Evolutionary conservation across 2,329 filamentous ascomycete genomes (phyloP), one percentile per base, ranked within the genome.

Genomic region (Ceratocystis lukuohia): DNA sequence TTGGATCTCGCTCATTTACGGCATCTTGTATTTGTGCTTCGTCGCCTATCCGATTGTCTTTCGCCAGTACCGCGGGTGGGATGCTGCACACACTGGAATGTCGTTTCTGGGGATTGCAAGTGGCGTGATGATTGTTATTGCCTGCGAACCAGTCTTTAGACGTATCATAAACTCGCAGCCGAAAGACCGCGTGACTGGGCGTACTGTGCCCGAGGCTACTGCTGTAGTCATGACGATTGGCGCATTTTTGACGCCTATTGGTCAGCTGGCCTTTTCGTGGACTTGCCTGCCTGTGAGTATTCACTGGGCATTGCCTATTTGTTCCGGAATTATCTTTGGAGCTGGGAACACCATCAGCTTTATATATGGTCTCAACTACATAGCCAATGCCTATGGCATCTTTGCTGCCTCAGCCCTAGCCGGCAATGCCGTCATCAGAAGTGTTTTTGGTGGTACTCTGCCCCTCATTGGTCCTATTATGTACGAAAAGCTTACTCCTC

Each of bases 1-100:
- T 17, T 84, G 88, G 86, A 88, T 92, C 73, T 93, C 88, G 0
- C 78, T 96, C 48, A 84, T 96, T 45, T 96, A 96, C 74, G 89
- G 86, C 20, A 91, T 96, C 50, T 79, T 96, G 1, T 94, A 94
- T 72, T 84, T 96, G 41, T 95, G 90, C 75, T 96, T 96, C 77
- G 87, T 95, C 17, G 90, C 89, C 12, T 95, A 95, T 74, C 91
- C 91, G 0, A 88, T 95, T 68, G 88, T 96, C 67, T 96, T 94
- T 75, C 79, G 80, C 10, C 79, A 87, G 50, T 73, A 82, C 67
- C 87, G 92, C 20, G 89, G 89, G 68, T 96, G 91, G 92, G 80
- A 80, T 1, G 79, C 87, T 0, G 86, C 88, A 0, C 75, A 88
- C 45, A 84, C 86, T 0, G 91, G 92, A 0, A 82, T 96, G 1